Base-by-base conservation (phyloP, 2,329 filamentous ascomycete species). In the Grosmannia penicillata region DNA sequence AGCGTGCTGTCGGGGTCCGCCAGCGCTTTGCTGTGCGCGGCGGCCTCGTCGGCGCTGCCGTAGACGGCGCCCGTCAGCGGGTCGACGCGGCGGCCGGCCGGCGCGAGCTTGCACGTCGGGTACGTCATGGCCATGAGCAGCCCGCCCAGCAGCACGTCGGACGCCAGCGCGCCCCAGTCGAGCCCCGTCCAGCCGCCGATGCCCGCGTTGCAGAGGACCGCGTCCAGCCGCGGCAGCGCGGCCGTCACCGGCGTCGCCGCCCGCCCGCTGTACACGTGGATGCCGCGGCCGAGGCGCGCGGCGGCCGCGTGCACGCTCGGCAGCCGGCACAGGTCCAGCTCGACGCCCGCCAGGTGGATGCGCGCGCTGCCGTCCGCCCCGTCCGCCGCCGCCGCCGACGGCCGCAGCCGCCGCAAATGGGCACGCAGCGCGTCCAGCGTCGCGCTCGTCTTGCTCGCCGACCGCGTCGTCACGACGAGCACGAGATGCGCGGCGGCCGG, bases 131-230 rank as follows among this genome's bases (percentile, higher is more conserved):
- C 66, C 47, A 82, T 69, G 10, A 79, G 54, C 41, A 81, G 61
- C 40, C 86, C 76, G 10, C 53, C 49, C 5, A 69, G 75, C 33
- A 82, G 50, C 29, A 75, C 51, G 40, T 61, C 57, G 49, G 56
- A 61, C 23, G 76, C 56, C 1, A 82, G 74, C 38, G 51, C 49
- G 2, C 63, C 57, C 74, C 77, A 95, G 55, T 84, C 62, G 41
- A 93, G 55, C n/a, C 82, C 83, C 1, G 66, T 72, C 82, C 85
- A 94, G 2, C 84, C 86, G 18, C 86, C 85, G 28, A 89, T 79
- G 1, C 87, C 91, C 14, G 89, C 89, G 57, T 95, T 95, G 54
- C 83, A 78, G 27, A 96, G 66, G 18, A 91, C 66, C 3, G 71
- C 71, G 56, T 96, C 85, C 23, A 98, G 65, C 45, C 78, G 75